Evolutionary conservation across 2,329 filamentous ascomycete species (phyloP).

Genomic region (Aspergillus piperis): DNA sequence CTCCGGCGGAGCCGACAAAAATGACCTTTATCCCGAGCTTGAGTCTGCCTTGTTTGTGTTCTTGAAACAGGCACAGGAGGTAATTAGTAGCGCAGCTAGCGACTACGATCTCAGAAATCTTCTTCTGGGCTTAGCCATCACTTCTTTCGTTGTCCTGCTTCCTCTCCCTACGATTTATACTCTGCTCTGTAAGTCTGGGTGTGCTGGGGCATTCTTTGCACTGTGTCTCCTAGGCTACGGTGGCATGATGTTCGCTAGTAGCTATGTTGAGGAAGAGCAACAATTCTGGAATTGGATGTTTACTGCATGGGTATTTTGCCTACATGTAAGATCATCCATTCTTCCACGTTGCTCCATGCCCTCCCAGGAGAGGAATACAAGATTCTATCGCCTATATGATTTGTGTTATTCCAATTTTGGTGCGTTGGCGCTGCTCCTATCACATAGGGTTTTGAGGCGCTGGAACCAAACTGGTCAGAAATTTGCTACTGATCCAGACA

Average conservation of each 20-base stretch:
- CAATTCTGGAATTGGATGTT: slow-evolving; percentile 97
- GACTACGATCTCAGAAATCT: slow-evolving; percentile 74
- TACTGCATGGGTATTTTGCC: slow-evolving; percentile 49
- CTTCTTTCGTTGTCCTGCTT: slow-evolving; percentile 46
- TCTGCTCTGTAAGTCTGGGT: slow-evolving; percentile 30
- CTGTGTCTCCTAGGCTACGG: slow-evolving; percentile 66
- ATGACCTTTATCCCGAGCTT: slow-evolving; percentile 19
- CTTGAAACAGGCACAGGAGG: slow-evolving; percentile 69
- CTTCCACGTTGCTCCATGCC: slow-evolving; percentile 2
- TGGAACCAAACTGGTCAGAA: slow-evolving; percentile 99
- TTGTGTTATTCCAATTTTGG: slow-evolving; percentile 17
- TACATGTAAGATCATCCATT: slow-evolving; percentile 44
- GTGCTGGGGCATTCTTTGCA: slow-evolving; percentile 44
- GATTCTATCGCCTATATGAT: background rate
- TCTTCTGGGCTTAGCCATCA: slow-evolving; percentile 37
- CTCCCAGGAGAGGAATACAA: background rate
- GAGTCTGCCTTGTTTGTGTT: slow-evolving; percentile 53
- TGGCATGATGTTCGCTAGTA: slow-evolving; percentile 95
- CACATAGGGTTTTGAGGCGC: slow-evolving; percentile 68
- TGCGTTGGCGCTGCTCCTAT: slow-evolving; percentile 56
- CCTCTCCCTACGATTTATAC: slow-evolving; percentile 34
- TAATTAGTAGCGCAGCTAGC: slow-evolving; percentile 87
- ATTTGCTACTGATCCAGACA: slow-evolving; percentile 84
- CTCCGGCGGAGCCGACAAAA: slow-evolving; percentile 8
- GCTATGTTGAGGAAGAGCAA: slow-evolving; percentile 97